phyloP scores from a whole-genome alignment of 192 early-diverging fungal species.

The Glomus cerebriforme region DNA sequence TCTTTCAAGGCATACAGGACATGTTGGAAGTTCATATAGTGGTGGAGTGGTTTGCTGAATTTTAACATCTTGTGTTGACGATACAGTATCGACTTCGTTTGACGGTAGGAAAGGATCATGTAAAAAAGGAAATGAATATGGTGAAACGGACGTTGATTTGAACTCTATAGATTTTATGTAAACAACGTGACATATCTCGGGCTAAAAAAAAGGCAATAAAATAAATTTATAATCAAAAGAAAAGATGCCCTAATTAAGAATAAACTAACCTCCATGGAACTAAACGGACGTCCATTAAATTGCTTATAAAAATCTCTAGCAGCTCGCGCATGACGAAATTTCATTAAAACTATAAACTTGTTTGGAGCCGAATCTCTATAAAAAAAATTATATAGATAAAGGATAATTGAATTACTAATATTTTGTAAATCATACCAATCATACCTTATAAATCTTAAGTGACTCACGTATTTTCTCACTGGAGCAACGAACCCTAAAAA shows the following conservation, averaged over 20 bases:
- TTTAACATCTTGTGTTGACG: not conserved
- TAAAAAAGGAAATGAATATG: constrained; percentile 60
- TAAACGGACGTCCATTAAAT: constrained; percentile 86
- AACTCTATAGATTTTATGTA: constrained; percentile 75
- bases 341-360: constrained; percentile 85
- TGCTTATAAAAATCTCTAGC: constrained; percentile 71
- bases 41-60: constrained; percentile 3
- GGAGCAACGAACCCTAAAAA: constrained; percentile 84
- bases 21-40: constrained; percentile 82
- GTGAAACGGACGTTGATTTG: constrained; percentile 57
- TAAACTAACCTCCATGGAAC: constrained; percentile 68
- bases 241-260: not conserved
- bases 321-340: constrained; percentile 63
- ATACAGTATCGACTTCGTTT: not conserved
- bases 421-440: not conserved
- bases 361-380: constrained; percentile 78
- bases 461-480: constrained; percentile 64
- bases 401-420: too few relatives aligned
- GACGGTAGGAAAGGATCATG: constrained; percentile 49
- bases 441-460: constrained; percentile 73
- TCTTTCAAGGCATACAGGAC: constrained; percentile 95
- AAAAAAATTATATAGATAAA: constrained; percentile 8
- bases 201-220: constrained; percentile 37
- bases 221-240: not conserved
- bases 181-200: constrained; percentile 81